Evolutionary conservation across 768 basidiomycete species (phyloP).

Genomic region (Xerocomellus chrysenteron): DNA sequence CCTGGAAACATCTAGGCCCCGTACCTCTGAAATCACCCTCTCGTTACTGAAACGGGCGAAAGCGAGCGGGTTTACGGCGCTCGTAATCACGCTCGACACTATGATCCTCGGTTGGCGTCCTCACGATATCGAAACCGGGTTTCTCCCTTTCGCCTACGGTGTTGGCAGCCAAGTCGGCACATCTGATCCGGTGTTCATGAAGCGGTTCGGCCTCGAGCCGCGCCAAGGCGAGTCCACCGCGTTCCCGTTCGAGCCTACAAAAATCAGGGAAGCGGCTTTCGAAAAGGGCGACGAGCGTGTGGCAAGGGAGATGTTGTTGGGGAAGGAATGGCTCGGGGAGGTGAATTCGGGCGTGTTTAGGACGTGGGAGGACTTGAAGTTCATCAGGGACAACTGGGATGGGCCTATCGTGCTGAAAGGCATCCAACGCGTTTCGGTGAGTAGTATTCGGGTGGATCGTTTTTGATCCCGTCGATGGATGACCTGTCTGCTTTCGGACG

Average conservation of each 20-base stretch:
- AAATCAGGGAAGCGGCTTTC: constrained; percentile 40
- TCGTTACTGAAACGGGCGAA: constrained; percentile 69
- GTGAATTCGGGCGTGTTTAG: constrained; percentile 60
- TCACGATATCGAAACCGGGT: constrained; percentile 64
- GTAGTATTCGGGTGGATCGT: constrained; percentile 13
- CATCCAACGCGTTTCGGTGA: constrained; percentile 61
- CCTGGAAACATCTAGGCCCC: constrained; percentile 48
- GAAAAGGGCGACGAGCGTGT: constrained; percentile 48
- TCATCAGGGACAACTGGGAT: constrained; percentile 72
- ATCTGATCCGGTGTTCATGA: constrained; percentile 82
- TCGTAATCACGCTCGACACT: constrained; percentile 81
- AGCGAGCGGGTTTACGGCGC: constrained; percentile 60
- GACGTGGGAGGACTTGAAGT: constrained; percentile 69
- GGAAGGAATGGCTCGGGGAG: constrained; percentile 62
- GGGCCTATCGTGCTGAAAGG: constrained; percentile 78
- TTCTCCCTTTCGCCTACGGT: constrained; percentile 66
- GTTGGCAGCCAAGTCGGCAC: constrained; percentile 64
- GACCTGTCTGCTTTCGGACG: background rate
- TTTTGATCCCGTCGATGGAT: background rate
- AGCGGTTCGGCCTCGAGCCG: constrained; percentile 44
- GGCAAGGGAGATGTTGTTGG: constrained; percentile 42
- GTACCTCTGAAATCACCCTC: constrained; percentile 54
- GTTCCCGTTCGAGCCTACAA: constrained; percentile 61
- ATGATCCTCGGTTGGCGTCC: constrained; percentile 74
- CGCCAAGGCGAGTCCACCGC: constrained; percentile 37